A percentile compares a stretch with the other conserved stretches of the same genome.
These are phyloP conservation scores for Suillus brevipes DNA, from an alignment of 768 basidiomycete species.

Conservation along the genomic window DNA sequence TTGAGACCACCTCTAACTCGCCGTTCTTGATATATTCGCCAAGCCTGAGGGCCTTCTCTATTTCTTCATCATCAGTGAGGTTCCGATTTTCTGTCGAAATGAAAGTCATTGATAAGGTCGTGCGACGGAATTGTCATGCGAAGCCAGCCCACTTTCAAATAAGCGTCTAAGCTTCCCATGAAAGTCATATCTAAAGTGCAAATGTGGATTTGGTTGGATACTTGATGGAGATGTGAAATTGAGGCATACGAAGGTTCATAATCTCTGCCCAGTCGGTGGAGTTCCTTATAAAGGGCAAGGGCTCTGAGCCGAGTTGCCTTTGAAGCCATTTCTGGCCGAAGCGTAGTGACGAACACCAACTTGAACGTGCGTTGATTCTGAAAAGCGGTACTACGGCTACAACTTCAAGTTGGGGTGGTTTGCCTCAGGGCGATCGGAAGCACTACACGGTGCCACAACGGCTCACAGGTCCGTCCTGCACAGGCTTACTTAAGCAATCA, in stretches of 20 bases:
- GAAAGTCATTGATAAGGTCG: background rate
- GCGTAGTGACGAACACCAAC: background rate
- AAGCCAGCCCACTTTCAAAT: constrained; percentile 63
- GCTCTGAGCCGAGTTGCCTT: constrained; percentile 60
- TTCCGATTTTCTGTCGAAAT: constrained; percentile 57
- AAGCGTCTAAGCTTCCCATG: constrained; percentile 67
- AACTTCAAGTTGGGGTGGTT: no score
- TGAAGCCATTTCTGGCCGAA: constrained; percentile 41
- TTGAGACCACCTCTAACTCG: constrained; percentile 30
- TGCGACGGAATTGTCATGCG: background rate
- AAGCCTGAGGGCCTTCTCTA: constrained; percentile 71
- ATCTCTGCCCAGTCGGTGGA: constrained; percentile 76
- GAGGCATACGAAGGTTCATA: constrained; percentile 75
- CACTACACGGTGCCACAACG: background rate
- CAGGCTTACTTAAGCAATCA: no score
- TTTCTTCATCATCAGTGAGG: constrained; percentile 66
- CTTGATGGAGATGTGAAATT: background rate
- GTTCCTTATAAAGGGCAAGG: constrained; percentile 77
- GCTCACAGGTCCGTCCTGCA: no score
- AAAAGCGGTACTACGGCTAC: background rate
- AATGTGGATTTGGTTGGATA: constrained; percentile 11
- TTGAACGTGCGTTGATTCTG: background rate
- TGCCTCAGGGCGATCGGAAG: background rate
- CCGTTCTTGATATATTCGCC: constrained; percentile 88
- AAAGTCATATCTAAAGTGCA: constrained; percentile 65